These are phyloP conservation scores for Epicoccum sorghinum DNA, from an alignment of 2,329 filamentous ascomycete genomes.

Conservation along the genomic window DNA sequence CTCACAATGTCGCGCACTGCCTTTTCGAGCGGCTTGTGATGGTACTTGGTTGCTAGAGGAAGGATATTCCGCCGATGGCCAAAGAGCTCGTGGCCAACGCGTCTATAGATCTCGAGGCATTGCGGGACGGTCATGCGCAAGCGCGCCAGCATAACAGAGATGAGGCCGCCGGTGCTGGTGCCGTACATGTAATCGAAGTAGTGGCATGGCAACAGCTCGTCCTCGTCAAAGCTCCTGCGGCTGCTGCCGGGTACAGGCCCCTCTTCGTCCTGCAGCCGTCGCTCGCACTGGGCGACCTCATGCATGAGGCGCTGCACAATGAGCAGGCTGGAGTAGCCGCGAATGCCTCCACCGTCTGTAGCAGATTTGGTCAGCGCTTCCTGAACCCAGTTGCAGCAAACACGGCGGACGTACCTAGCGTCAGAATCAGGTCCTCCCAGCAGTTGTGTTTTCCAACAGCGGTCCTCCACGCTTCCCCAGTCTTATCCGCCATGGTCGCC, in stretches of 20 bases:
- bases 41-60: constrained; percentile 57
- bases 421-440: constrained; percentile 57
- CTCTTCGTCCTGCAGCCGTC: constrained; percentile 52
- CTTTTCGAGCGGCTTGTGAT: constrained; percentile 55
- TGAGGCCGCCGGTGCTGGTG: constrained; percentile 59
- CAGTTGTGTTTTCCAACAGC: constrained; percentile 50
- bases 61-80: constrained; percentile 52
- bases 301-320: constrained; percentile 58
- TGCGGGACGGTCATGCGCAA: constrained; percentile 57
- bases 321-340: constrained; percentile 58
- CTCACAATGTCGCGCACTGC: constrained; percentile 55
- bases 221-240: constrained; percentile 44
- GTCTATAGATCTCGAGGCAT: constrained; percentile 54
- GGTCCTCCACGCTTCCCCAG: constrained; percentile 52
- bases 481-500: constrained; percentile 47
- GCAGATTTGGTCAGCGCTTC: constrained; percentile 22
- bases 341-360: constrained; percentile 57
- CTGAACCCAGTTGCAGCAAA: background rate
- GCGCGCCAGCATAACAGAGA: constrained; percentile 57
- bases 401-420: constrained; percentile 42
- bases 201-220: constrained; percentile 56
- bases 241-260: constrained; percentile 37
- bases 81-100: constrained; percentile 57
- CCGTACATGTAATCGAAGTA: constrained; percentile 63
- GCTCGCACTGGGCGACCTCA: constrained; percentile 54